phyloP scores from a whole-genome alignment of 2,329 filamentous ascomycete species.

The Trichoderma sp. region DNA sequence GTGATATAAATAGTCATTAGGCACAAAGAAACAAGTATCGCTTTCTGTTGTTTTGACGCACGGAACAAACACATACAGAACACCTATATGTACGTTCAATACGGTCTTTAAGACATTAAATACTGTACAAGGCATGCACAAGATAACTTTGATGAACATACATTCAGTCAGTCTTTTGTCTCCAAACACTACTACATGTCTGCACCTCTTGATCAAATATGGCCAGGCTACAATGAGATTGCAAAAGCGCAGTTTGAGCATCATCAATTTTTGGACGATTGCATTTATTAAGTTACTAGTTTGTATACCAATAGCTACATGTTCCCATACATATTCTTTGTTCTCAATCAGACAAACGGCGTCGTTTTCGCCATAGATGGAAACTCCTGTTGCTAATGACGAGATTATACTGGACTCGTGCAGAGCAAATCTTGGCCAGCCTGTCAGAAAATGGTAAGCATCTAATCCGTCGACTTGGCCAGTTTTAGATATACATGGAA shows the following conservation, averaged over 20 bases:
- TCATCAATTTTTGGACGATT: neutral
- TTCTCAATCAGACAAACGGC: neutral
- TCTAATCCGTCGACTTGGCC: neutral
- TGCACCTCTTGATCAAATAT: neutral
- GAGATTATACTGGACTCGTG: neutral
- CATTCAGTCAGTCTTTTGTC: neutral
- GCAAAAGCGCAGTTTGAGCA: neutral
- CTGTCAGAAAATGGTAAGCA: neutral
- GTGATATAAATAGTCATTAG: neutral
- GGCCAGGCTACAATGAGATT: too few species aligned
- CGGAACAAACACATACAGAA: neutral
- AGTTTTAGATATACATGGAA: too few species aligned
- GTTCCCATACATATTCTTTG: neutral
- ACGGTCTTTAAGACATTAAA: too few species aligned
- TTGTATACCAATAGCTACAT: neutral
- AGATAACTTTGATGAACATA: neutral
- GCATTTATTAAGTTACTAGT: neutral
- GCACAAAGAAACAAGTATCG: neutral
- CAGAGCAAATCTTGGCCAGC: constrained; percentile 13
- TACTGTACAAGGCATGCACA: neutral
- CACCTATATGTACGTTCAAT: neutral
- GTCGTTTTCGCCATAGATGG: neutral
- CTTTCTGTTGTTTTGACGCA: neutral
- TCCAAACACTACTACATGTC: neutral
- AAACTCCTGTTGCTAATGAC: neutral